A percentile compares a stretch with the other conserved stretches of the same genome.
Evolutionary conservation across 2,329 filamentous ascomycete species (phyloP).

Genomic region (Colletotrichum scovillei): DNA sequence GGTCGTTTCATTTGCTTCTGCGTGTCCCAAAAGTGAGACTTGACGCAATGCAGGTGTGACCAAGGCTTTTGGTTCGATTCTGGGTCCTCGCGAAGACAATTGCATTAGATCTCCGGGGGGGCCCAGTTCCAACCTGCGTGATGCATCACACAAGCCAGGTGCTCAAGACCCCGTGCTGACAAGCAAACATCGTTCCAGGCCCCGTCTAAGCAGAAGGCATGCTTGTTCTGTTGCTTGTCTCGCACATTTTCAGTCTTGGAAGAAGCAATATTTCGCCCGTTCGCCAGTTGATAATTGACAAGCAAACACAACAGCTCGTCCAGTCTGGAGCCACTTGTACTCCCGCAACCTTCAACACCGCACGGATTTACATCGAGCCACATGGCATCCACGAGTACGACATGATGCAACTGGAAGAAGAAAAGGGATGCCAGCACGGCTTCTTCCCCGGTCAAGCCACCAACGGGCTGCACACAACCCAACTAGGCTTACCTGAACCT

Average conservation of each 20-base stretch:
- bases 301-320: background rate
- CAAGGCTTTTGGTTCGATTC: background rate
- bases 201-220: background rate
- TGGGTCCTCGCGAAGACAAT: background rate
- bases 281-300: slow-evolving; percentile 11
- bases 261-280: slow-evolving; percentile 11
- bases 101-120: background rate
- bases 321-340: slow-evolving; percentile 15
- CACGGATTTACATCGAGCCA: background rate
- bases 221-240: background rate
- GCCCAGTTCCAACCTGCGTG: background rate
- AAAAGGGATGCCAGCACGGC: background rate
- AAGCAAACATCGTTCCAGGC: background rate
- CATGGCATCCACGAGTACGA: slow-evolving; percentile 19
- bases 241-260: background rate
- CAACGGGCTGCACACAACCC: background rate
- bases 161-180: background rate
- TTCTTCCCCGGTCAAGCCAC: background rate
- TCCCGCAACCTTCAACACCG: background rate
- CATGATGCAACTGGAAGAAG: slow-evolving; percentile 6
- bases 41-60: slow-evolving; percentile 5
- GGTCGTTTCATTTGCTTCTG: slow-evolving; percentile 8
- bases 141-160: slow-evolving; percentile 7
- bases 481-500: background rate
- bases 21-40: slow-evolving; percentile 13